Base-by-base conservation (phyloP, 495 filamentous ascomycete species). In the Acidomyces sp. region DNA sequence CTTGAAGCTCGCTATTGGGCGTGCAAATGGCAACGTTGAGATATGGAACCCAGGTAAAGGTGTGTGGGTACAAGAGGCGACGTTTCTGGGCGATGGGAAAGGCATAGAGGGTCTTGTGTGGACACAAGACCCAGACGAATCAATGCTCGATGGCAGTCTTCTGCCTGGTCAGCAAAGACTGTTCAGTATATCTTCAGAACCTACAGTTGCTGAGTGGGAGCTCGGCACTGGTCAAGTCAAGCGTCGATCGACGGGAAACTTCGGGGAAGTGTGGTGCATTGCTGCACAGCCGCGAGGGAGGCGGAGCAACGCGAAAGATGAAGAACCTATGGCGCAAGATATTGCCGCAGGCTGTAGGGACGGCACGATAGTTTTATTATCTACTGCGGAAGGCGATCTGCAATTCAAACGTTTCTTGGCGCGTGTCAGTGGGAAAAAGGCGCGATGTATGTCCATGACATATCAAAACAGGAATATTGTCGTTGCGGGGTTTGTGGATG, bases 221-320 rank as follows among this genome's bases (percentile, higher is more conserved):
- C 59, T 96, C 7, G 73, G 74, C 44, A 78, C 74, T 45, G 83
- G 83, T 4, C 64, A 70, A 37, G 82, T 85, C 6, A 62, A 76
- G 56, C 73, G 79, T 23, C 81, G 93, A 55, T 80, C 85, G 6
- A 84, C 82, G 55, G 88, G 88, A 15, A 93, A 88, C 58, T 81
- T 93, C 56, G 87, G 88, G 27, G 90, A 93, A 51, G 87, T 96
- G 43, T 99, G 90, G 90, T 93, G 87, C 60, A 67, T 95, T 42
- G 81, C 78, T 44, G 83, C 78, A n/a, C 90, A 95, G 63, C 90
- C 92, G 15, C 56, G 66, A 51, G 62, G 65, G 61, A 54, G 62
- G 46, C 16, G 55, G 23, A 58, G 63, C 38, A 58, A 58, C 41
- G 55, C 31, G 24, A 20, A 2, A 3, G 41, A 46, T 21, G 69